These are phyloP conservation scores for Coprinopsis cinerea DNA, from an alignment of 768 basidiomycete species.

Conservation along the genomic window DNA sequence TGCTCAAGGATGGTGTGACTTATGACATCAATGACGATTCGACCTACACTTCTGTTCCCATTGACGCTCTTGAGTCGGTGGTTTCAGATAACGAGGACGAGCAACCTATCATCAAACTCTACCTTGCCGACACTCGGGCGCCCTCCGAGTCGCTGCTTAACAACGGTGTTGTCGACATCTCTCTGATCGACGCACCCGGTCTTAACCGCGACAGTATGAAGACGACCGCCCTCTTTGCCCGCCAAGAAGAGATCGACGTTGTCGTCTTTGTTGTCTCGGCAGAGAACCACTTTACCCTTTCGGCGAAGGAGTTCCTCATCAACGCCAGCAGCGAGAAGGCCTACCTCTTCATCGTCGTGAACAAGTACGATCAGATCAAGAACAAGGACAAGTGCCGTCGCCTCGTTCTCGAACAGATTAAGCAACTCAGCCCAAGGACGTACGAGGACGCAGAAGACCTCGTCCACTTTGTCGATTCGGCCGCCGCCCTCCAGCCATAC, in stretches of 20 bases:
- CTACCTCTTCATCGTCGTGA: conserved; percentile 96
- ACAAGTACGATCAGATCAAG: conserved; percentile 93
- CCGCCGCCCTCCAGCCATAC: conserved; percentile 61
- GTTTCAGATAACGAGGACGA: conserved; percentile 61
- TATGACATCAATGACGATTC: conserved; percentile 70
- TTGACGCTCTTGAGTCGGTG: conserved; percentile 73
- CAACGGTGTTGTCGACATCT: conserved; percentile 95
- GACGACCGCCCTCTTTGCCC: conserved; percentile 92
- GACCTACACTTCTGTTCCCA: conserved; percentile 65
- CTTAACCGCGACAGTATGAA: conserved; percentile 92
- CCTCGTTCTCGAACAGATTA: conserved; percentile 89
- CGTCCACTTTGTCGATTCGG: conserved; percentile 97
- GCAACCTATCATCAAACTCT: conserved; percentile 79
- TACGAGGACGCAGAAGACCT: conserved; percentile 88
- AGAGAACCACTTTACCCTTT: conserved; percentile 97
- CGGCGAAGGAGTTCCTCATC: conserved; percentile 89
- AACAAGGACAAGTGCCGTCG: conserved; percentile 92
- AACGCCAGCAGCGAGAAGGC: conserved; percentile 96
- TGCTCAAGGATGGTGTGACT: conserved; percentile 58
- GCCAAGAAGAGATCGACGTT: conserved; percentile 97
- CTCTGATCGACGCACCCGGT: conserved; percentile 96
- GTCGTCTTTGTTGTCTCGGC: conserved; percentile 97
- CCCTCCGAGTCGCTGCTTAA: conserved; percentile 81
- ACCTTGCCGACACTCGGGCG: conserved; percentile 75
- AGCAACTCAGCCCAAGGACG: conserved; percentile 85